phyloP scores from a whole-genome alignment of 371 early-diverging fungal genomes.

The Mucor racemosus region DNA sequence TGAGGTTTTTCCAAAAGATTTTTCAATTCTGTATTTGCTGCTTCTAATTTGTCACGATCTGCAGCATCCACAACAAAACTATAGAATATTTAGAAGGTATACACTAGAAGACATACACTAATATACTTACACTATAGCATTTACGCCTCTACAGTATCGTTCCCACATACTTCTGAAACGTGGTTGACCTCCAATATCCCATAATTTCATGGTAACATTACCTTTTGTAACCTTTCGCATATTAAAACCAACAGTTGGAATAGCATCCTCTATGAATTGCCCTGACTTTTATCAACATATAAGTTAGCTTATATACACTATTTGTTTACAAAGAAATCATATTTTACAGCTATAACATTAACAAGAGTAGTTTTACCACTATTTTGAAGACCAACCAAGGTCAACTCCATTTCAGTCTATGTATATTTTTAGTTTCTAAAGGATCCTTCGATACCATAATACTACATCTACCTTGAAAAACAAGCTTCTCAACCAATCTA shows the following conservation, averaged over 20 bases:
- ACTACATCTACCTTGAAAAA: slow-evolving; percentile 85
- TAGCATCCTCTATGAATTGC: slow-evolving; percentile 94
- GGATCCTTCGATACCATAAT: not conserved
- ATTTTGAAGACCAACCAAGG: slow-evolving; percentile 96
- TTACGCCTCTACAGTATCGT: slow-evolving; percentile 93
- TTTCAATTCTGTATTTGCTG: slow-evolving; percentile 91
- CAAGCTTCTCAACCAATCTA: slow-evolving; percentile 91
- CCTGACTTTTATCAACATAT: slow-evolving; percentile 67
- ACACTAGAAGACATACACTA: too few species aligned
- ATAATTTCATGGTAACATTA: slow-evolving; percentile 96
- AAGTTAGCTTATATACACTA: too few species aligned
- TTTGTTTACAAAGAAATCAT: not conserved
- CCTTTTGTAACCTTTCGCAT: slow-evolving; percentile 96
- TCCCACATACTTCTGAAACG: slow-evolving; percentile 98
- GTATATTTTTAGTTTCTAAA: not conserved
- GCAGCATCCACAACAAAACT: slow-evolving; percentile 97
- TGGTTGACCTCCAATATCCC: slow-evolving; percentile 99
- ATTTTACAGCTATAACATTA: slow-evolving; percentile 94
- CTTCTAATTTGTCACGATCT: slow-evolving; percentile 90
- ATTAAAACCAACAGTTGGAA: slow-evolving; percentile 98
- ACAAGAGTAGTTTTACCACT: slow-evolving; percentile 98
- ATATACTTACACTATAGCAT: slow-evolving; percentile 91
- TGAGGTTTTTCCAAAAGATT: slow-evolving; percentile 90
- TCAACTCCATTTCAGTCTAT: slow-evolving; percentile 95
- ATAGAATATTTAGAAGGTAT: not conserved